Percentiles rank a stretch among this genome's conserved stretches.
These are phyloP conservation scores for Salicornia ramosissima DNA, from an alignment of 148 eudicot genomes.

Conservation along the genomic window DNA sequence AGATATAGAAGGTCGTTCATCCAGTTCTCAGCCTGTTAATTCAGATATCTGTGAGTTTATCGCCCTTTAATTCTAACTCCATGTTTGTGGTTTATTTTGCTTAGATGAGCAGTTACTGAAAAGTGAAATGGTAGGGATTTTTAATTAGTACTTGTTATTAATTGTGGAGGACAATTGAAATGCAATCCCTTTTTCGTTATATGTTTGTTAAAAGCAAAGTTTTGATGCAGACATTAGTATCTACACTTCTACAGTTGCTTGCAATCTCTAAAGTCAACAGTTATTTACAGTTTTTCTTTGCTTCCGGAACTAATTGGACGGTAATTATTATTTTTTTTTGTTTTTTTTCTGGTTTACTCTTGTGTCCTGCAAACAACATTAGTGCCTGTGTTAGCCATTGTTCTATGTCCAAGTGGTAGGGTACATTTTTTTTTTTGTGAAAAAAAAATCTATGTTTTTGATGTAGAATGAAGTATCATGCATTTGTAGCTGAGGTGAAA, in stretches of 20 bases:
- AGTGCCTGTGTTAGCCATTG: too few relatives aligned
- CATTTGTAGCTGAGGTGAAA: too few relatives aligned
- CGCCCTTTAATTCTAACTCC: too few relatives aligned
- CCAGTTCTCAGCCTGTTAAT: constrained; percentile 49
- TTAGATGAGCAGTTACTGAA: background rate
- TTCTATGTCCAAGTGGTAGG: too few relatives aligned
- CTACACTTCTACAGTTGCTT: background rate
- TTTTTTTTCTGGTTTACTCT: background rate
- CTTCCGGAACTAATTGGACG: too few relatives aligned
- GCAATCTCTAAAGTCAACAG: background rate
- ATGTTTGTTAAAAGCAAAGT: background rate
- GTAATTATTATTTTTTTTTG: background rate
- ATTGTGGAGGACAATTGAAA: background rate
- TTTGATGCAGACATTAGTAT: background rate
- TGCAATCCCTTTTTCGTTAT: background rate
- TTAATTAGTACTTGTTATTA: background rate
- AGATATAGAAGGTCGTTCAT: constrained; percentile 63
- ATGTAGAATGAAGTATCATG: too few relatives aligned
- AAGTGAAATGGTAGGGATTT: background rate
- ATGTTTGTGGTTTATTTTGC: background rate
- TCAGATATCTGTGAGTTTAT: constrained; percentile 39
- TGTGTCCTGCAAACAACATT: too few relatives aligned
- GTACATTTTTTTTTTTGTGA: too few relatives aligned
- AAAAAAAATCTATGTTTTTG: too few relatives aligned
- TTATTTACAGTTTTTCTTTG: too few relatives aligned